Percentiles rank a stretch among this genome's conserved stretches.
Evolutionary conservation across 805 yeast genomes (phyloP).

Genomic region (Yarrowia divulgata): DNA sequence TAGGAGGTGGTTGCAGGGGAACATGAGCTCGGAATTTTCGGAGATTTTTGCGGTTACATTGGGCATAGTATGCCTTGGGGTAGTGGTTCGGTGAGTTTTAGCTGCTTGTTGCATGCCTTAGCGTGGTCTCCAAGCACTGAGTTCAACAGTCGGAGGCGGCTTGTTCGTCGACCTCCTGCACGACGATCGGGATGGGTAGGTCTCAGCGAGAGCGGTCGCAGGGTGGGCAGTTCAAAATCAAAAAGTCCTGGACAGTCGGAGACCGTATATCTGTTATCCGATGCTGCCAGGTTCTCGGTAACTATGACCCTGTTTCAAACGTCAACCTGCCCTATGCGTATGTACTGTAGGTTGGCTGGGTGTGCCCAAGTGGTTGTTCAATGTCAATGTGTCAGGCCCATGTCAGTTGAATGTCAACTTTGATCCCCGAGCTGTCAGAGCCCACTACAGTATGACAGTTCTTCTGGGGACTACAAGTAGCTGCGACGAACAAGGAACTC

Average conservation of each 20-base stretch:
- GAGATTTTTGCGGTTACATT: conserved; percentile 33
- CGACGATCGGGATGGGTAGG: conserved; percentile 11
- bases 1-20: conserved; percentile 12
- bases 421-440: conserved; percentile 16
- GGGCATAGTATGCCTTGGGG: conserved; percentile 4
- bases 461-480: neutral
- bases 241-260: neutral
- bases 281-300: neutral
- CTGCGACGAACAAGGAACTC: neutral
- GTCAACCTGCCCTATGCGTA: neutral
- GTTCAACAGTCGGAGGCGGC: neutral
- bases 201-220: conserved; percentile 4
- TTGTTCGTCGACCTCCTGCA: conserved; percentile 16
- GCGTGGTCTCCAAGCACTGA: conserved; percentile 20
- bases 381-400: neutral
- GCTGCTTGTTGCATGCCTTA: conserved; percentile 6
- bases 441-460: neutral
- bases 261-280: neutral
- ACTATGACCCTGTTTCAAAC: neutral
- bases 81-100: neutral
- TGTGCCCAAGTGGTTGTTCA: too few species aligned
- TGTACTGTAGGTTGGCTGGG: too few species aligned
- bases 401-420: conserved; percentile 9
- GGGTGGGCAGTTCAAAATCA: conserved; percentile 20
- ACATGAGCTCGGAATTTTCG: conserved; percentile 23